A percentile compares a stretch with the other conserved stretches of the same genome.
Conservation (phyloP, 768 basidiomycete species). For the Amanita rubescens region DNA sequence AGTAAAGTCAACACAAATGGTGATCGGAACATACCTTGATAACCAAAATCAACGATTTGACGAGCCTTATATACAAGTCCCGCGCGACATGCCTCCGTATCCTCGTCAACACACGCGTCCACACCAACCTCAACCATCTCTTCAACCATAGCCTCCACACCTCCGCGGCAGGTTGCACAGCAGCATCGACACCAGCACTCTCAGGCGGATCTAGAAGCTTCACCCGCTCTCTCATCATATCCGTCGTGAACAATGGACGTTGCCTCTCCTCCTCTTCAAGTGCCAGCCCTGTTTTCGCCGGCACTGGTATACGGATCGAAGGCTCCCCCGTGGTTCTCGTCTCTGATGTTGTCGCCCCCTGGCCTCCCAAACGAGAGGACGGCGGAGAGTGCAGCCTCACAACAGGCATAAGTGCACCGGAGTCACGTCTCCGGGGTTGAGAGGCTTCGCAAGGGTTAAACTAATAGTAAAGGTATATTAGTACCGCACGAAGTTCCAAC, state of each 20-base stretch:
- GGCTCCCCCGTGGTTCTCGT: not conserved
- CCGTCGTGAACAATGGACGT: not conserved
- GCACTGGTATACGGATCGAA: not conserved
- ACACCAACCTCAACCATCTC: not conserved
- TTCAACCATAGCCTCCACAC: slow-evolving; percentile 1
- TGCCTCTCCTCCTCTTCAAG: not conserved
- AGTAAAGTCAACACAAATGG: not conserved
- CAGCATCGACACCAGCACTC: not conserved
- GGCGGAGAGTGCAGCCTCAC: not conserved
- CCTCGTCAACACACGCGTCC: not conserved
- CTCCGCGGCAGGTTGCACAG: not conserved
- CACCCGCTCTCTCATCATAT: slow-evolving; percentile 4
- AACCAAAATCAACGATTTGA: slow-evolving; percentile 22
- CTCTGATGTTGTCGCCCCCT: not conserved
- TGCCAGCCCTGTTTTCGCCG: no score
- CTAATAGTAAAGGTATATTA: not conserved
- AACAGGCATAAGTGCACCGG: not conserved
- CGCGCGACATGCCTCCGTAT: not conserved
- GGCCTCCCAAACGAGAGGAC: not conserved
- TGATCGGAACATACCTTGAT: slow-evolving; percentile 17
- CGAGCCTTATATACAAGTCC: slow-evolving; percentile 11
- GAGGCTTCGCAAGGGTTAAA: not conserved
- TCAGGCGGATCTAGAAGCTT: slow-evolving; percentile 7
- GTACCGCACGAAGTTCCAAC: not conserved
- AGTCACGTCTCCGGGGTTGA: not conserved